A percentile compares a stretch with the other conserved stretches of the same genome.
phyloP scores from a whole-genome alignment of 805 yeast species.

The Metahyphopichia silvanorum region DNA sequence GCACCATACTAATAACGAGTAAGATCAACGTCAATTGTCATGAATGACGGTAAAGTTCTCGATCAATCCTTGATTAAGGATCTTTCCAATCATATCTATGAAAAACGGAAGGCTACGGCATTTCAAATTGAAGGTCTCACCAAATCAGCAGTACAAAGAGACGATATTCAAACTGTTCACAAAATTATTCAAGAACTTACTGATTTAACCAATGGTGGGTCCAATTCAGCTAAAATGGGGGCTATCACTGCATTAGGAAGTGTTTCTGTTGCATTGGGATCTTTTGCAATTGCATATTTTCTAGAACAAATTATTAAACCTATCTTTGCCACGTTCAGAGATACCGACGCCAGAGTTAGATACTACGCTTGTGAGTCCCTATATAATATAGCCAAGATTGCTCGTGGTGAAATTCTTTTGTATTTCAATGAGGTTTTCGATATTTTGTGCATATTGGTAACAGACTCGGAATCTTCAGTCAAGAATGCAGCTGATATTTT shows the following conservation, averaged over 20 bases:
- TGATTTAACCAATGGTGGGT: constrained; percentile 74
- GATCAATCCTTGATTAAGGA: constrained; percentile 39
- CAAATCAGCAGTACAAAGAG: constrained; percentile 59
- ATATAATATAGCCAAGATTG: constrained; percentile 94
- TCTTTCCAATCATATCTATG: constrained; percentile 43
- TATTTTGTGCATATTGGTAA: constrained; percentile 82
- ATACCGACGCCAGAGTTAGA: constrained; percentile 94
- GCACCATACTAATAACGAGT: too few relatives aligned
- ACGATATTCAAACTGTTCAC: constrained; percentile 58
- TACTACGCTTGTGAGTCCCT: constrained; percentile 96
- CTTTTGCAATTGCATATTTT: constrained; percentile 76
- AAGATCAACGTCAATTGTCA: constrained; percentile 7
- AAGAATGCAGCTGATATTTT: constrained; percentile 93
- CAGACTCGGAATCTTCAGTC: constrained; percentile 88
- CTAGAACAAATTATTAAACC: constrained; percentile 87
- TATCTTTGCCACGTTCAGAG: constrained; percentile 92
- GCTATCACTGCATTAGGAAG: constrained; percentile 96
- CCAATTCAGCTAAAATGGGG: constrained; percentile 76
- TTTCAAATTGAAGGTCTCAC: constrained; percentile 75
- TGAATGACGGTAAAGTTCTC: constrained; percentile 26
- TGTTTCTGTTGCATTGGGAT: constrained; percentile 89
- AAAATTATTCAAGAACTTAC: constrained; percentile 70
- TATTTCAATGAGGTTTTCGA: constrained; percentile 95
- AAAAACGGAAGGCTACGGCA: constrained; percentile 46
- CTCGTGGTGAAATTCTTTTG: constrained; percentile 87